Evolutionary conservation across 148 eudicot genomes (phyloP), one percentile per base, ranked within the genome.

Genomic region (Hydrangea macrophylla): DNA sequence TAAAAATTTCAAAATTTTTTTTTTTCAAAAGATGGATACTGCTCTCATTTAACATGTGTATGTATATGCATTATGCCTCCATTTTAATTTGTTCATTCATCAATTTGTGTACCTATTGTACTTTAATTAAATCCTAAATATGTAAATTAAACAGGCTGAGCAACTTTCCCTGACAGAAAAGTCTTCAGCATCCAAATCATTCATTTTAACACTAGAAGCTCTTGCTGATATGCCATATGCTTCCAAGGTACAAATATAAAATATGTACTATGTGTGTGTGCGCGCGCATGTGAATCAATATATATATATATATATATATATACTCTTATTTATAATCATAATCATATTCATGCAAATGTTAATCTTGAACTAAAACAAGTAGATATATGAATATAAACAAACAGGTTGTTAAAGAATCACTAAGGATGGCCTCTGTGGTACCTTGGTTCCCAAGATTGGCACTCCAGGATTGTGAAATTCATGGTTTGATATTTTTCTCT

Each of bases 401-500:
- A 32, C 67, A 81, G 82, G 76, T 82, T 1, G 78, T 83, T 0
- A 83, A 68, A 68, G 86, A 83, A 33, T 70, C 81, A 2, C 58
- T 83, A 67, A 79, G 86, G 69, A 79, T 79, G 86, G 83, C 83
- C 35, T 83, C 86, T 9, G 50, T 83, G 17, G 86, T 83, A 22
- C 81, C 83, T 31, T 83, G 86, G 86, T 71, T 83, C 48, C 86
- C 86, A 48, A 79, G 86, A 73, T 74, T 73, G 32, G 74, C 83
- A 17, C 74, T 79, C 31, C 69, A 65, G 44, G 83, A 79, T 36
- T 73, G 77, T 62, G 74, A 70, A 7, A 76, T 83, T 23, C 73
- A 67, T 73, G 86, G 86, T 83, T 62, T 33, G 78, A 40, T 24
- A 62, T 28, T 44, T 23, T 3, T 40, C 39, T n/a, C n/a, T n/a